Evolutionary conservation across 2,329 filamentous ascomycete genomes (phyloP).

Genomic region (Aureobasidium namibiae): DNA sequence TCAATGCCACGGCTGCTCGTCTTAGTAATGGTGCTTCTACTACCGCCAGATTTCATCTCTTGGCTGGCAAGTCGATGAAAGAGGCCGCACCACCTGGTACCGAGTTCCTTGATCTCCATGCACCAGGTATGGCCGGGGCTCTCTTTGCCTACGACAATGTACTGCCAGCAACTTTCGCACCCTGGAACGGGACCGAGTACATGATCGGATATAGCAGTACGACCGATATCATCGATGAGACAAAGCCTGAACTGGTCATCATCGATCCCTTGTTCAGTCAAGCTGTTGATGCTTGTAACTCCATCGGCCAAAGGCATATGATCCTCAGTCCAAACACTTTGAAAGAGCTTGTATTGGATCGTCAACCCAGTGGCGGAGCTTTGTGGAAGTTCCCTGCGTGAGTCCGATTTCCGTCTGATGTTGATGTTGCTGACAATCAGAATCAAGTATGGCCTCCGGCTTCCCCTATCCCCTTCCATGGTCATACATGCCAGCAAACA

Average conservation of each 20-base stretch:
- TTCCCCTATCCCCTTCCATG: background rate
- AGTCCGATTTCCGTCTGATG: background rate
- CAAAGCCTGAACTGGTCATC: background rate
- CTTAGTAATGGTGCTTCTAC: background rate
- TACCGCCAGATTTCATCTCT: background rate
- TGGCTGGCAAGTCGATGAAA: background rate
- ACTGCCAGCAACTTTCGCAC: background rate
- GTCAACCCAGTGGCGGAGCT: background rate
- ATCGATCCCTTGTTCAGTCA: background rate
- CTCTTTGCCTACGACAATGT: background rate
- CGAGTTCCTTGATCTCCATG: background rate
- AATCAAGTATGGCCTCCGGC: background rate
- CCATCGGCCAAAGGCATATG: background rate
- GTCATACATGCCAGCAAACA: background rate
- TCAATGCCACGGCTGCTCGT: background rate
- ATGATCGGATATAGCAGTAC: slow-evolving; percentile 3
- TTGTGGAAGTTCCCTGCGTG: slow-evolving; percentile 4
- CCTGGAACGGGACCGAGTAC: background rate
- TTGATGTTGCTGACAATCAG: background rate
- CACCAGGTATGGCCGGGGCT: background rate
- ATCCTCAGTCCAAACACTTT: background rate
- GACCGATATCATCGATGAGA: background rate
- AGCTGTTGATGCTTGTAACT: background rate
- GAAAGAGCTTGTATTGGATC: background rate
- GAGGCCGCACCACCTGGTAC: background rate